Conservation (phyloP, 2,329 filamentous ascomycete species). For the Akanthomyces uredinophilus region DNA sequence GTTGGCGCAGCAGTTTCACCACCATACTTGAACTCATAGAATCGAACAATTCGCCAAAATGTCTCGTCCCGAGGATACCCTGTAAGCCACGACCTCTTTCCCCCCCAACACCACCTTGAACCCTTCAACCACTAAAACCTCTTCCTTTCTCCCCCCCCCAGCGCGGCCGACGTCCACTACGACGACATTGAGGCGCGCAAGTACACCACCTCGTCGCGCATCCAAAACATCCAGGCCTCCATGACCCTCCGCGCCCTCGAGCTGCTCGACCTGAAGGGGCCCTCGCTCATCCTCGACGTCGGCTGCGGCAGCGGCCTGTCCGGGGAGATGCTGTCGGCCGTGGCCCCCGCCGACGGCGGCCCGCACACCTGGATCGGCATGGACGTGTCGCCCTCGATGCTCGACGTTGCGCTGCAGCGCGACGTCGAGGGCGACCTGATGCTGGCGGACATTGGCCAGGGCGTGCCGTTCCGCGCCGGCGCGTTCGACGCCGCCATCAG, state of each 20-base stretch:
- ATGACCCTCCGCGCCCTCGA: slow-evolving; percentile 94
- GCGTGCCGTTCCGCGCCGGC: slow-evolving; percentile 86
- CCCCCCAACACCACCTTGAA: slow-evolving; percentile 17
- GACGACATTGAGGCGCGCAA: slow-evolving; percentile 92
- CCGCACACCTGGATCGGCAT: slow-evolving; percentile 96
- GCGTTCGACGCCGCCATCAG: slow-evolving; percentile 92
- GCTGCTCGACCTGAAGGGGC: slow-evolving; percentile 72
- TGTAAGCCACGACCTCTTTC: slow-evolving; percentile 57
- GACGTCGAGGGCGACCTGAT: slow-evolving; percentile 93
- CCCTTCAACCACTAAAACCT: slow-evolving; percentile 11
- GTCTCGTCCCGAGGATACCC: slow-evolving; percentile 94
- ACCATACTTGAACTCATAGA: background rate
- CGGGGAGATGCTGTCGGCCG: slow-evolving; percentile 83
- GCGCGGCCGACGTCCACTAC: slow-evolving; percentile 95
- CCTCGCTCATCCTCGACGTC: slow-evolving; percentile 91
- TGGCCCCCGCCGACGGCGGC: slow-evolving; percentile 64
- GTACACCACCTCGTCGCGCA: slow-evolving; percentile 94
- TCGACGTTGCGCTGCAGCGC: slow-evolving; percentile 86
- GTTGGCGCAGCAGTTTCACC: background rate
- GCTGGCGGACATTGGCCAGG: slow-evolving; percentile 91
- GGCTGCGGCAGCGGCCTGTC: slow-evolving; percentile 93
- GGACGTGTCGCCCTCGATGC: slow-evolving; percentile 93
- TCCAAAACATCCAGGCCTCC: slow-evolving; percentile 87
- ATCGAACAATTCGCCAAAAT: slow-evolving; percentile 46
- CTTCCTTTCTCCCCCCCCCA: slow-evolving; percentile 34